Conservation (phyloP, 164 flowering plant genomes). For the Piper betle region DNA sequence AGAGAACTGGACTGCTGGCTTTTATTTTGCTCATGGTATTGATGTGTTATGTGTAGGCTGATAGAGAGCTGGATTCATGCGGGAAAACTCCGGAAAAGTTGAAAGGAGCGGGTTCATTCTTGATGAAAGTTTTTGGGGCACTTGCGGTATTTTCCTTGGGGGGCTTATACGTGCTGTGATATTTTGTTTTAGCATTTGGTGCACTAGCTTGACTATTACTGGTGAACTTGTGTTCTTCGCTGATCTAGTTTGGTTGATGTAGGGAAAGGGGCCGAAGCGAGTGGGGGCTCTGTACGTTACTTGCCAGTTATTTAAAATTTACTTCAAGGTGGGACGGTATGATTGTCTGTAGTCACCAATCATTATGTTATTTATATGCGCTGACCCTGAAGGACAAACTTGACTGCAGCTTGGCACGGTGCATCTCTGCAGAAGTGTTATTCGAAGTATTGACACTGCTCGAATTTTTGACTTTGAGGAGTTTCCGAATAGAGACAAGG, state of each 20-base stretch:
- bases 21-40: background rate
- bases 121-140: constrained; percentile 97
- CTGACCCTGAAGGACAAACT: background rate
- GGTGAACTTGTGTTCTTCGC: background rate
- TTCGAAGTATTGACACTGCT: constrained; percentile 97
- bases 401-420: constrained; percentile 85
- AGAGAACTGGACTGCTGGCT: too few species aligned
- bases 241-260: constrained; percentile 3
- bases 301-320: constrained; percentile 90
- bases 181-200: background rate
- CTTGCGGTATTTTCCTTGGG: constrained; percentile 64
- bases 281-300: constrained; percentile 97
- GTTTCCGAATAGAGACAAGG: constrained; percentile 91
- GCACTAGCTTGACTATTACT: background rate
- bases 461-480: constrained; percentile 96
- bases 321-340: constrained; percentile 58
- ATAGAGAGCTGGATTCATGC: constrained; percentile 62
- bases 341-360: background rate
- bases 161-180: too few species aligned
- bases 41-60: constrained; percentile 55
- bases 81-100: constrained; percentile 83
- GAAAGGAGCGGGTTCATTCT: constrained; percentile 96
- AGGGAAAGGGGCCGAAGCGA: constrained; percentile 98
- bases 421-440: constrained; percentile 94
- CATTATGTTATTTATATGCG: background rate